Conservation (phyloP, 148 eudicot genomes). For the Rhododendron williamsianum region DNA sequence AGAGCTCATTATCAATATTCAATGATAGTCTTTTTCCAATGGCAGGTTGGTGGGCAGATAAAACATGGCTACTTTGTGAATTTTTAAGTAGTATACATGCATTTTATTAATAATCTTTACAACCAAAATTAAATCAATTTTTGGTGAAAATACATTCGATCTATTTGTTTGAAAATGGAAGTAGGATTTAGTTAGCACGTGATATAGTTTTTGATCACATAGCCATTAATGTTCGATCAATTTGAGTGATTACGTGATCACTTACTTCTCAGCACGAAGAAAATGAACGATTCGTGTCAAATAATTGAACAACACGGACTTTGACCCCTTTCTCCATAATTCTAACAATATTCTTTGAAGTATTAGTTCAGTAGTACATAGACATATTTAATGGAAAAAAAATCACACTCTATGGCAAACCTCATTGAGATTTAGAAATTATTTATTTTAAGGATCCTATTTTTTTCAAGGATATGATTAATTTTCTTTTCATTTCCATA, state of each 20-base stretch:
- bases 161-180: neutral
- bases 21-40: no score
- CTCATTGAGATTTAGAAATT: neutral
- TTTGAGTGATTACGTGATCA: neutral
- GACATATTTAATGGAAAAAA: neutral
- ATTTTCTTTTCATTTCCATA: neutral
- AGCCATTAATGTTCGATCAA: neutral
- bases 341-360: neutral
- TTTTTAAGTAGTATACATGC: neutral
- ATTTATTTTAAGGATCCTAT: neutral
- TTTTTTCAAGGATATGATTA: neutral
- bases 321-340: neutral
- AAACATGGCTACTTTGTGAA: neutral
- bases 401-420: neutral
- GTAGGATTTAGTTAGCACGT: neutral
- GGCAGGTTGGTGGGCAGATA: no score
- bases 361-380: neutral
- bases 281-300: no score
- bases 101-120: no score
- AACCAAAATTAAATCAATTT: neutral
- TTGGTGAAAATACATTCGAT: neutral
- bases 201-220: neutral
- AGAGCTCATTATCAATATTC: no score
- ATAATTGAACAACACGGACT: no score
- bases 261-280: neutral